Evolutionary conservation across 495 filamentous ascomycete genomes (phyloP), one percentile per base, ranked within the genome.

Genomic region (Penicillium taxi): DNA sequence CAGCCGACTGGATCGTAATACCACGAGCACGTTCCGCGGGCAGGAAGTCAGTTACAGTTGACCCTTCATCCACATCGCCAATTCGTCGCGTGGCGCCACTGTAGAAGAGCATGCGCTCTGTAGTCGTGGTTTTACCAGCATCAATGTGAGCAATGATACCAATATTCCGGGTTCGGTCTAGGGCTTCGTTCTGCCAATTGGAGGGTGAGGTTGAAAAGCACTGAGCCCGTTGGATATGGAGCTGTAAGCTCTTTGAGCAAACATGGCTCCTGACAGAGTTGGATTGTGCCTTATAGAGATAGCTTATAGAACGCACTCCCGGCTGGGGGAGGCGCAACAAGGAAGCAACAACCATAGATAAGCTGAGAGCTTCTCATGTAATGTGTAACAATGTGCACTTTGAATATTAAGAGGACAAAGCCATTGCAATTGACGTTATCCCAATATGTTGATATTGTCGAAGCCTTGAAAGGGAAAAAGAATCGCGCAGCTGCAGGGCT

Each of bases 131-230:
- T 72, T 99, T 99, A 31, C 93, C 91, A 30, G 93, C 93, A 78
- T 96, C 93, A 42, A 96, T 95, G 61, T 99, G 93, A 24, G 93
- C 93, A 58, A 99, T 95, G 43, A 99, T 99, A 25, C 93, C 93
- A 63, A 99, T 96, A 56, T 99, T 99, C 42, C 91, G 72, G 32
- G 89, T 91, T 31, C 62, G 71, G 27, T 67, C 63, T 16, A 81
- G 56, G 32, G 59, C 43, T 9, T 58, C 54, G 9, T 35, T 42
- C 32, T 63, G 52, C 17, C 39, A 49, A 44, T 32, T 52, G 3
- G 50, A 21, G 0, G 41, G 13, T 5, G 43, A 39, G 1, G 55
- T 61, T 0, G 64, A 61, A 16, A 64, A 62, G 9, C 30, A 41
- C 37, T 41, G n/a, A 39, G 26, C 16, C 37, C 25, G 19, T 12